Percentiles rank a stretch among this genome's conserved stretches.
Conservation (phyloP, 192 early-diverging fungal species). For the Coemansia sp. region DNA sequence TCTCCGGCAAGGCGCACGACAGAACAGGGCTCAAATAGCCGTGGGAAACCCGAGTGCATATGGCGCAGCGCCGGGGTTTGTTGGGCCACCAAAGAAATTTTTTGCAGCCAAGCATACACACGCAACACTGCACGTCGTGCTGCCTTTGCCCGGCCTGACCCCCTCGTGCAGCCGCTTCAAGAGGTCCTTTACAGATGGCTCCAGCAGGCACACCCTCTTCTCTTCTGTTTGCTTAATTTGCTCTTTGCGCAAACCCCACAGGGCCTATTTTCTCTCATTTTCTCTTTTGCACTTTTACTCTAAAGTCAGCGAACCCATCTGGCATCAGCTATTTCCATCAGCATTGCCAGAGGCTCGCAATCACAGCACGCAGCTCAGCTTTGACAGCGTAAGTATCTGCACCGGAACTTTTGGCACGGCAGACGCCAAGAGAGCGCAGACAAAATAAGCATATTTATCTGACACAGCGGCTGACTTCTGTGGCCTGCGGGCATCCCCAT, state of each 20-base stretch:
- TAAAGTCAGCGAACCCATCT: not conserved
- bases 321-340: not conserved
- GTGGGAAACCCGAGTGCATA: constrained; percentile 9
- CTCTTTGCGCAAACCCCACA: not conserved
- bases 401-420: not conserved
- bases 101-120: not conserved
- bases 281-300: not conserved
- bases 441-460: not conserved
- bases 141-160: not conserved
- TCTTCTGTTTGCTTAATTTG: not conserved
- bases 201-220: not conserved
- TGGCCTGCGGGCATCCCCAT: not conserved
- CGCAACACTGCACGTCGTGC: constrained; percentile 3
- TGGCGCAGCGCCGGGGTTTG: constrained; percentile 3
- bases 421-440: no score
- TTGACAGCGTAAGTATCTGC: not conserved
- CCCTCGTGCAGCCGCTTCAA: not conserved
- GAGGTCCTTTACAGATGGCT: not conserved
- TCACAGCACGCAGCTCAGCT: not conserved
- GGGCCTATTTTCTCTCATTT: no score
- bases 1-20: not conserved
- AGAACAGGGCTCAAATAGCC: constrained; percentile 2
- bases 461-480: constrained; percentile 10
- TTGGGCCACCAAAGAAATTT: constrained; percentile 2
- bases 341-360: not conserved